phyloP scores from a whole-genome alignment of 1,284 basidiomycete species.

The Volvariella volvacea region DNA sequence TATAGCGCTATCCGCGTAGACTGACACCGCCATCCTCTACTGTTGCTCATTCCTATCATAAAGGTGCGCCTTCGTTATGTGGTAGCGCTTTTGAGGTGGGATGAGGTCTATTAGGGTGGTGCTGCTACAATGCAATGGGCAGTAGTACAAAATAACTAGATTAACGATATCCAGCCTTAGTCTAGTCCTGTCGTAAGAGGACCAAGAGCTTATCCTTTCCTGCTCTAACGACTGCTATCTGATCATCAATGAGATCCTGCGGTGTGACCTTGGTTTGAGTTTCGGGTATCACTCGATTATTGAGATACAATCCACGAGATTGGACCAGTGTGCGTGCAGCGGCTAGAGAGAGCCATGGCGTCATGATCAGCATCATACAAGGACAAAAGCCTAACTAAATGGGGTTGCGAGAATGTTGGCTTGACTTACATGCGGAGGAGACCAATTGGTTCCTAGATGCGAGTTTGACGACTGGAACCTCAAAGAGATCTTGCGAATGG shows the following conservation, averaged over 20 bases:
- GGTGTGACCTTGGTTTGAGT: conserved; percentile 34
- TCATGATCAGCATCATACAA: neutral
- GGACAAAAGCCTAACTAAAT: conserved; percentile 3
- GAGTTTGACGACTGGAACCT: conserved; percentile 49
- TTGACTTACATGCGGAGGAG: conserved; percentile 46
- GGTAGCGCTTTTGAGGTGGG: too few relatives aligned
- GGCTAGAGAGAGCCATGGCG: conserved; percentile 28
- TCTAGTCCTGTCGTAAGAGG: conserved; percentile 29
- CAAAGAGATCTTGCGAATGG: conserved; percentile 34
- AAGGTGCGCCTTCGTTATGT: too few relatives aligned
- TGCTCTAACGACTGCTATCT: conserved; percentile 62
- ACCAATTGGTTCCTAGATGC: conserved; percentile 45
- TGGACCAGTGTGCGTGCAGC: conserved; percentile 50
- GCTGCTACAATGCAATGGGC: too few relatives aligned
- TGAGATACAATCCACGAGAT: conserved; percentile 38
- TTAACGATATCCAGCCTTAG: too few relatives aligned
- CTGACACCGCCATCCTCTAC: conserved; percentile 23
- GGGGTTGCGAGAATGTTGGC: neutral
- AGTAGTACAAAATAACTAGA: too few relatives aligned
- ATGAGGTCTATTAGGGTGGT: too few relatives aligned
- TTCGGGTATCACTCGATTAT: conserved; percentile 34
- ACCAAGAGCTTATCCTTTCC: conserved; percentile 76
- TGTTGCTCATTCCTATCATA: neutral
- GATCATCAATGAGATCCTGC: conserved; percentile 54
- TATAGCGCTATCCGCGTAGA: conserved; percentile 79